Conservation (phyloP, 306 rosid species). For the Acacia melanoxylon region DNA sequence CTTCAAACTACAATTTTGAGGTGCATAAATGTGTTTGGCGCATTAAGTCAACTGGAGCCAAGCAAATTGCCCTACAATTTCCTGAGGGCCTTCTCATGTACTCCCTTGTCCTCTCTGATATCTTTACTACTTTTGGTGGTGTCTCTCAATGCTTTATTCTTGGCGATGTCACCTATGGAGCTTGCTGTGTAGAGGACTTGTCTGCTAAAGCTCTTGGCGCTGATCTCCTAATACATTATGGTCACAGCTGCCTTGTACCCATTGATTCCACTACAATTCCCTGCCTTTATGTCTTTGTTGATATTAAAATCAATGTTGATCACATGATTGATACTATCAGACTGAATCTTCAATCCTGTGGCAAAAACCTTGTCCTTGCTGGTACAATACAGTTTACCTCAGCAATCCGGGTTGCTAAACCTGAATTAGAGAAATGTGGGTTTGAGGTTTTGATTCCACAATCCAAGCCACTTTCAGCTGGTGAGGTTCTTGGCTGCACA, state of each 20-base stretch:
- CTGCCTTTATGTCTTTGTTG: slow-evolving; percentile 89
- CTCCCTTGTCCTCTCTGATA: slow-evolving; percentile 77
- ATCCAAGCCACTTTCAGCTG: slow-evolving; percentile 82
- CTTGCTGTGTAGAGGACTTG: slow-evolving; percentile 82
- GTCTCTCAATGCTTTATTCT: slow-evolving; percentile 68
- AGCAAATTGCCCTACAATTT: slow-evolving; percentile 76
- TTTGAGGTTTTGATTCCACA: slow-evolving; percentile 80
- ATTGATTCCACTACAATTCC: slow-evolving; percentile 74
- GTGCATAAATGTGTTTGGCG: slow-evolving; percentile 90
- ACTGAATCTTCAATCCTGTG: slow-evolving; percentile 42
- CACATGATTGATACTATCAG: slow-evolving; percentile 59
- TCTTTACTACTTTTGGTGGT: slow-evolving; percentile 68
- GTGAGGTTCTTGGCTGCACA: slow-evolving; percentile 92
- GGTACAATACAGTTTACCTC: slow-evolving; percentile 89
- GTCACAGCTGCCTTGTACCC: slow-evolving; percentile 95
- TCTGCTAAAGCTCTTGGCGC: slow-evolving; percentile 70
- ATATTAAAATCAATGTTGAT: slow-evolving; percentile 63
- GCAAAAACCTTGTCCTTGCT: slow-evolving; percentile 55
- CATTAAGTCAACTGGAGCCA: slow-evolving; percentile 58
- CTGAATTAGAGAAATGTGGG: slow-evolving; percentile 70
- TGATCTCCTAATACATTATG: slow-evolving; percentile 77
- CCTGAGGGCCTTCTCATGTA: slow-evolving; percentile 96
- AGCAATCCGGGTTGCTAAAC: slow-evolving; percentile 67
- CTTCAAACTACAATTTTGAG: slow-evolving; percentile 77
- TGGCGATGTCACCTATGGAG: slow-evolving; percentile 86